Evolutionary conservation across 2,329 filamentous ascomycete genomes (phyloP), one percentile per base, ranked within the genome.

Genomic region (Beauveria medogensis): DNA sequence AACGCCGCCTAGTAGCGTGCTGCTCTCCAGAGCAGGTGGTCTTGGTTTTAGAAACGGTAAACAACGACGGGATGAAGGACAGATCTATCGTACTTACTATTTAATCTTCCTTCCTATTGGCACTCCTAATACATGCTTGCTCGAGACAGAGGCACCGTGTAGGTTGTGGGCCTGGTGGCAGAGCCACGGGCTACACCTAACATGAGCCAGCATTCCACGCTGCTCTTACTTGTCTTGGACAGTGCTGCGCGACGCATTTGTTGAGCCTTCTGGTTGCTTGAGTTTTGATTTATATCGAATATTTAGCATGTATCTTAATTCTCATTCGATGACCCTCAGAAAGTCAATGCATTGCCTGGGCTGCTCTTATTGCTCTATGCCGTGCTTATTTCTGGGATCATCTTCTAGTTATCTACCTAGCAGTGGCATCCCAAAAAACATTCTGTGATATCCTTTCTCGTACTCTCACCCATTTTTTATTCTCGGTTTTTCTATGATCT

Each of bases 161-260:
- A 30, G 8, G 28, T 30, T 30, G 28, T 30, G 28, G 28, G 24
- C 24, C 24, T 24, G 24, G 24, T 24, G 24, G 28, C 28, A 30
- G 28, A 30, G 28, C 8, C 28, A 9, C 28, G 28, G 8, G 28
- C 28, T 9, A 28, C 28, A 28, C 8, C 28, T 28, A 28, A 28
- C 7, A 28, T 28, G 26, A 26, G 47, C 61, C 55, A 57, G 30
- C 60, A 62, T 62, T 60, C 62, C 57, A 54, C 53, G 20, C 24
- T 62, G 53, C 55, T 37, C 28, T 22, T 47, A n/a, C 6, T 30
- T 55, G 60, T 50, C 46, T 60, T 30, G 44, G 41, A 46, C 30
- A 37, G 41, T 12, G 43, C 43, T 18, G 55, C 43, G 51, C 55
- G 55, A 57, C 40, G 55, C 59, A 62, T 60, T 62, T 30, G 57